Percentiles rank a stretch among this genome's conserved stretches.
phyloP scores from a whole-genome alignment of 192 early-diverging fungal species.

The Rhizoclosmatium globosum region DNA sequence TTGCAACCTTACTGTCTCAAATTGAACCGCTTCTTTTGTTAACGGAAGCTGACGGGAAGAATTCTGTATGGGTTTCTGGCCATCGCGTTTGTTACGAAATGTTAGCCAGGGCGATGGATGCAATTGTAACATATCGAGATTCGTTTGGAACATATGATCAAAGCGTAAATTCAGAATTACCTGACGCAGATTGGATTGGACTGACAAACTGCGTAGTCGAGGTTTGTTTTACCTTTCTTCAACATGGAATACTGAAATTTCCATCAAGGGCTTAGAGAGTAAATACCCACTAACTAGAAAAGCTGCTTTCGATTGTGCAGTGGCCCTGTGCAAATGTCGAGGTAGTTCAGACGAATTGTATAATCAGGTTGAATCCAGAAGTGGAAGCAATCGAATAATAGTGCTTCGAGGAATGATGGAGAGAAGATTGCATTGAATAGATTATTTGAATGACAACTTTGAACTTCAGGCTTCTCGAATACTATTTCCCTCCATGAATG shows the following conservation, averaged over 20 bases:
- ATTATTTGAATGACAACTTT: background rate
- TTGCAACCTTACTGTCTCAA: background rate
- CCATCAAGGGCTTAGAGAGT: constrained; percentile 22
- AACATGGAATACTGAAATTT: constrained; percentile 2
- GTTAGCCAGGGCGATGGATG: constrained; percentile 22
- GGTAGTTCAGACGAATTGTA: constrained; percentile 20
- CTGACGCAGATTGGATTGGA: constrained; percentile 1
- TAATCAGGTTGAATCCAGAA: constrained; percentile 15
- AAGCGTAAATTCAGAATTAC: background rate
- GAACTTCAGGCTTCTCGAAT: background rate
- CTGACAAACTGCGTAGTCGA: constrained; percentile 10
- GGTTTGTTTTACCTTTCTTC: constrained; percentile 1
- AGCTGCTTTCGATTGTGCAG: constrained; percentile 35
- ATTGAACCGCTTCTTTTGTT: background rate
- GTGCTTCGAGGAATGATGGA: constrained; percentile 33
- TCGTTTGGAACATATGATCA: background rate
- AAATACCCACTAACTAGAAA: constrained; percentile 33
- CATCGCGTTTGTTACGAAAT: constrained; percentile 21
- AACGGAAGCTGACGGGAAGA: background rate
- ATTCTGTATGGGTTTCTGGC: background rate
- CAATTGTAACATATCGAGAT: background rate
- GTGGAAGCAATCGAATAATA: constrained; percentile 19
- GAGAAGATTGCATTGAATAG: constrained; percentile 1
- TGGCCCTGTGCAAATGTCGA: constrained; percentile 19
- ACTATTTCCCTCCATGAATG: background rate